Evolutionary conservation across 192 early-diverging fungal genomes (phyloP), one percentile per base, ranked within the genome.

Genomic region (Dispira simplex): DNA sequence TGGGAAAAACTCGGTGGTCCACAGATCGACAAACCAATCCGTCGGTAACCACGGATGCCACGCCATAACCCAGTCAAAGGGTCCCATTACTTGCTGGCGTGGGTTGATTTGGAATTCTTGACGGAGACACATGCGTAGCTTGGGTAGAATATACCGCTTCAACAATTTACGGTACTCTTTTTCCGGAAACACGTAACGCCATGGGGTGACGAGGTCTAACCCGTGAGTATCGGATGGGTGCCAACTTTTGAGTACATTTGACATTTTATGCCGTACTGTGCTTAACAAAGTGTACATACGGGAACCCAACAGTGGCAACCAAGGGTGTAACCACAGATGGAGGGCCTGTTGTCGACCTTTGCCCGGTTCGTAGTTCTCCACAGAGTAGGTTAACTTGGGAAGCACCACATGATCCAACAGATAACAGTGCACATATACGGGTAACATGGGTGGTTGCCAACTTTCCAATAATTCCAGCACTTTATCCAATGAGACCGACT

Each of bases 251-350:
- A 90, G 68, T 14, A 66, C 65, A 14, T 76, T 60, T 0, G 71
- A 66, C 27, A 93, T 67, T 63, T 85, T 88, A 45, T 82, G 78
- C 14, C 83, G 75, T 44, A 90, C 75, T 11, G 74, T 66, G 9
- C 76, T 74, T 65, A 76, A 75, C 3, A 91, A 56, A 16, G 72
- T 65, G 13, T 79, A 44, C 53, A 81, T 72, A 28, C 67, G 63
- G 18, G 80, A 78, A 14, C 71, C 77, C 13, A 87, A 56, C 20
- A 85, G 64, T 0, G 87, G 85, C 10, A 93, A 68, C 91, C 91
- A 93, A 0, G 89, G 89, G 64, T 86, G 87, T 9, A 90, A 65
- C 89, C 89, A 93, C 10, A 71, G 76, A 63, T 93, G 87, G 1
- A 88, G 68, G 70, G 79, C 78, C n/a, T 71, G 67, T 2, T 70